These are phyloP conservation scores for Luvunga scandens DNA, from an alignment of 345 rosid species.

Conservation along the genomic window DNA sequence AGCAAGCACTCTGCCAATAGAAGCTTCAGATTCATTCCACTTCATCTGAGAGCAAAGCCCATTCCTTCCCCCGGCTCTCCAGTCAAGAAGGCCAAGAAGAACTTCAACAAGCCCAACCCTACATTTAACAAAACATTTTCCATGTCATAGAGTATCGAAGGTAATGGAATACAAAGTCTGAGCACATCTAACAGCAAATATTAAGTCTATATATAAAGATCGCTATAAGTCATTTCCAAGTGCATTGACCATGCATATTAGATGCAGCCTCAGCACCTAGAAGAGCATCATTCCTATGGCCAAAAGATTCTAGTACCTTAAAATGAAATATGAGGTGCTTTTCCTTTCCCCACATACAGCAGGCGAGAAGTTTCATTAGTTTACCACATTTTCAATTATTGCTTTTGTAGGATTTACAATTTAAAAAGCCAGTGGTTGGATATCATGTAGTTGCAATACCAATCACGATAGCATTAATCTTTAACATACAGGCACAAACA, in stretches of 20 bases:
- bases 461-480: background rate
- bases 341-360: background rate
- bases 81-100: conserved; percentile 96
- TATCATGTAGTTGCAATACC: background rate
- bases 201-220: background rate
- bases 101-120: conserved; percentile 97
- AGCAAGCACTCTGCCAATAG: conserved; percentile 97
- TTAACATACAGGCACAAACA: background rate
- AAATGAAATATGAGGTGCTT: background rate
- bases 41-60: conserved; percentile 92
- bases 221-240: background rate
- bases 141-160: conserved; percentile 10
- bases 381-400: background rate
- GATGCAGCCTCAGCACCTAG: background rate
- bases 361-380: background rate
- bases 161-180: background rate
- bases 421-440: background rate
- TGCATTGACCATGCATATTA: background rate
- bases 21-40: conserved; percentile 99
- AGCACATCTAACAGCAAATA: background rate
- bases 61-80: conserved; percentile 92
- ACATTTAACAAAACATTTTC: conserved; percentile 16
- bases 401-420: background rate
- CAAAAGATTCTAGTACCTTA: background rate
- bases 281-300: background rate